phyloP scores from a whole-genome alignment of 441 rosid genomes.

The Brassica balearica region DNA sequence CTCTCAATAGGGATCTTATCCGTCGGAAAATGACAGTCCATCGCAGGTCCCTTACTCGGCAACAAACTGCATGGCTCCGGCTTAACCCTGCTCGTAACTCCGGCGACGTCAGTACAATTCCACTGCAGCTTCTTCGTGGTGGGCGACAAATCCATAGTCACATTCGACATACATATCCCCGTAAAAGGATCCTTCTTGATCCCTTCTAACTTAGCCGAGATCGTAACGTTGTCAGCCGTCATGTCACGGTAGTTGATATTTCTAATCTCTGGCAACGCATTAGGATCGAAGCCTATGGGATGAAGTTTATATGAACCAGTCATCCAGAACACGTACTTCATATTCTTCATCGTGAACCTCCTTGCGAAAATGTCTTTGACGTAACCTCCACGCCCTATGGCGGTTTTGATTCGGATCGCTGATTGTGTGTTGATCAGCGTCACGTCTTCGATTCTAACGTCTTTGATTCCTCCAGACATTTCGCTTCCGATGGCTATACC shows the following conservation, averaged over 20 bases:
- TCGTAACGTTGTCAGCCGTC: slow-evolving; percentile 61
- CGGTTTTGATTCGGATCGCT: slow-evolving; percentile 61
- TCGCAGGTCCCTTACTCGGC: slow-evolving; percentile 43
- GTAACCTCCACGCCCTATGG: slow-evolving; percentile 61
- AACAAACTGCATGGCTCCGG: slow-evolving; percentile 57
- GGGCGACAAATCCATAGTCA: slow-evolving; percentile 46
- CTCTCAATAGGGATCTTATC: slow-evolving; percentile 51
- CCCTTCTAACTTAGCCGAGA: slow-evolving; percentile 59
- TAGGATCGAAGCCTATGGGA: slow-evolving; percentile 56
- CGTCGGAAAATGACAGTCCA: slow-evolving; percentile 51
- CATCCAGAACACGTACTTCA: slow-evolving; percentile 72
- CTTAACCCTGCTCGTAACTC: slow-evolving; percentile 55
- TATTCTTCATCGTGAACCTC: slow-evolving; percentile 59
- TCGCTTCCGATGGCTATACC: slow-evolving; percentile 68
- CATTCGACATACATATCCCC: slow-evolving; percentile 65
- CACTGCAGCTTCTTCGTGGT: slow-evolving; percentile 57
- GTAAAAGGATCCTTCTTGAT: slow-evolving; percentile 53
- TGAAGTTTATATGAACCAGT: slow-evolving; percentile 64
- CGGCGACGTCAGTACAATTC: slow-evolving; percentile 58
- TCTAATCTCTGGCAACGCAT: slow-evolving; percentile 58
- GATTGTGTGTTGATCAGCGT: slow-evolving; percentile 57
- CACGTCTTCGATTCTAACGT: slow-evolving; percentile 67
- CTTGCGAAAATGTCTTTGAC: slow-evolving; percentile 61
- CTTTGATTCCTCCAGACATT: slow-evolving; percentile 73
- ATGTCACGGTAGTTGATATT: slow-evolving; percentile 62